Conservation (phyloP, 495 filamentous ascomycete species). For the Beverwykella pulmonaria region DNA sequence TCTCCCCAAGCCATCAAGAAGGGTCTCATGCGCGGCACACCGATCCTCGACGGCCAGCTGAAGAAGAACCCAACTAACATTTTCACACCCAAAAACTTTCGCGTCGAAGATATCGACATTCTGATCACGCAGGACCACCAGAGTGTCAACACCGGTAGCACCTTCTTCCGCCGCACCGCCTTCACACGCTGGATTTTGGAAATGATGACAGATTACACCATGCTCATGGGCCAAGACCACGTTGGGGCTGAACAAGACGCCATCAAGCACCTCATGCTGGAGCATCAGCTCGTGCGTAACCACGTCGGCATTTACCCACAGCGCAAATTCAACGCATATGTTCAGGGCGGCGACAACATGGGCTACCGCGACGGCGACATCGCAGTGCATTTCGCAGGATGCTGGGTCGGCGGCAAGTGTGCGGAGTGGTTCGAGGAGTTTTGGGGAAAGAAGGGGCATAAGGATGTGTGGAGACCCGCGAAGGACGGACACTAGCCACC, state of each 20-base stretch:
- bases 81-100: constrained; percentile 34
- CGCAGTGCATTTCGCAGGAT: constrained; percentile 47
- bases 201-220: constrained; percentile 45
- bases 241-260: constrained; percentile 45
- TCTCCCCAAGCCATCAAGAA: constrained; percentile 37
- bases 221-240: constrained; percentile 42
- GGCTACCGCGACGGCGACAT: constrained; percentile 46
- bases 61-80: constrained; percentile 39
- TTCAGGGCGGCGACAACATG: constrained; percentile 40
- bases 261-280: constrained; percentile 38
- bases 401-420: constrained; percentile 45
- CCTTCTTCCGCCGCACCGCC: constrained; percentile 45
- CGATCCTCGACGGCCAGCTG: constrained; percentile 26
- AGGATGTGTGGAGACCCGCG: constrained; percentile 22
- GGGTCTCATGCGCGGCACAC: constrained; percentile 28
- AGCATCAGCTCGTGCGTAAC: constrained; percentile 41
- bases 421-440: constrained; percentile 41
- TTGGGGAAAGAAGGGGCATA: constrained; percentile 39
- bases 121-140: constrained; percentile 49
- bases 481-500: background rate
- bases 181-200: constrained; percentile 43
- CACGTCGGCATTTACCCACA: constrained; percentile 43
- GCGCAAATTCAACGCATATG: constrained; percentile 45
- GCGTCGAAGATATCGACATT: constrained; percentile 32
- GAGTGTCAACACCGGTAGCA: constrained; percentile 47